Evolutionary conservation across 2,329 filamentous ascomycete genomes (phyloP).

Genomic region (Didymella exigua): DNA sequence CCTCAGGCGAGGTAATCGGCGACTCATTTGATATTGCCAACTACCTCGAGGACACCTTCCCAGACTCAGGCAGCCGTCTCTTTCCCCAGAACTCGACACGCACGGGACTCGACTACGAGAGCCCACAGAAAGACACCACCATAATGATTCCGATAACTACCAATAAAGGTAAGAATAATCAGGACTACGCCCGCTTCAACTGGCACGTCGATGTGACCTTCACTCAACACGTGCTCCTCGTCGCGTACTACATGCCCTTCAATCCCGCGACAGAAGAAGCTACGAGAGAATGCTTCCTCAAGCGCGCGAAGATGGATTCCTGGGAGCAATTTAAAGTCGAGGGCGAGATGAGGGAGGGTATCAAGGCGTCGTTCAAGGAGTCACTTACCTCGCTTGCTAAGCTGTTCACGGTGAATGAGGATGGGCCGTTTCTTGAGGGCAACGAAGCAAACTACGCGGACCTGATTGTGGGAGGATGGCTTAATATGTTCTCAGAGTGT

Average conservation of each 20-base stretch:
- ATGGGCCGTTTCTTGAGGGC: slow-evolving; percentile 59
- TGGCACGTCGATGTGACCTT: slow-evolving; percentile 61
- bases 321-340: slow-evolving; percentile 53
- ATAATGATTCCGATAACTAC: slow-evolving; percentile 46
- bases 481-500: slow-evolving; percentile 53
- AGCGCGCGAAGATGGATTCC: slow-evolving; percentile 50
- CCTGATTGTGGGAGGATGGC: slow-evolving; percentile 63
- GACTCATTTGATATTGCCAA: slow-evolving; percentile 71
- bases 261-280: slow-evolving; percentile 56
- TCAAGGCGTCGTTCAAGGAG: slow-evolving; percentile 50
- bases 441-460: slow-evolving; percentile 58
- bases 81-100: slow-evolving; percentile 51
- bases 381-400: slow-evolving; percentile 52
- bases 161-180: slow-evolving; percentile 46
- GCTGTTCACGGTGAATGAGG: slow-evolving; percentile 48
- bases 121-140: slow-evolving; percentile 28
- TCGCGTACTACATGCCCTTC: slow-evolving; percentile 54
- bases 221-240: slow-evolving; percentile 53
- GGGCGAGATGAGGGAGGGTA: slow-evolving; percentile 49
- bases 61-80: slow-evolving; percentile 54
- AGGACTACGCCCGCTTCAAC: slow-evolving; percentile 56
- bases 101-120: slow-evolving; percentile 51
- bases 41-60: slow-evolving; percentile 62
- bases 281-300: slow-evolving; percentile 56
- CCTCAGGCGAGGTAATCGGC: slow-evolving; percentile 54